Conservation (phyloP, 83 land plant genomes). For the Isoetes engelmannii region DNA sequence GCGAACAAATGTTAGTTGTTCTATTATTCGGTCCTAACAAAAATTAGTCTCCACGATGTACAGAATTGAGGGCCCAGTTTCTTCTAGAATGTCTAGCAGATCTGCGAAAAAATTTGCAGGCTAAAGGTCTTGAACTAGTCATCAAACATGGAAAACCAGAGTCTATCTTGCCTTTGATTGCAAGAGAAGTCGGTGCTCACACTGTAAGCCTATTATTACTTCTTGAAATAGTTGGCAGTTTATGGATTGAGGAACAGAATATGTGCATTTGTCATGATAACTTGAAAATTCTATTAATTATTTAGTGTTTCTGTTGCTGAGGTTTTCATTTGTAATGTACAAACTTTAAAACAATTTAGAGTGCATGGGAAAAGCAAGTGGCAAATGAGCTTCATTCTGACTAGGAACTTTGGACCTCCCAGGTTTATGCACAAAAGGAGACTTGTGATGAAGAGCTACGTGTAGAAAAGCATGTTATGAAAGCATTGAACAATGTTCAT, state of each 20-base stretch:
- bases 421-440: constrained; percentile 95
- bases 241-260: neutral
- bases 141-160: constrained; percentile 82
- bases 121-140: constrained; percentile 59
- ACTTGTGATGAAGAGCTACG: constrained; percentile 85
- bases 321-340: too few species aligned
- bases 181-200: constrained; percentile 60
- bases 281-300: neutral
- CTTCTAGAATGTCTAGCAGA: constrained; percentile 72
- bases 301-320: too few species aligned
- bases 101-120: constrained; percentile 53
- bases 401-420: neutral
- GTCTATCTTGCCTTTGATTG: constrained; percentile 58
- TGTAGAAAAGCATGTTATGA: constrained; percentile 57
- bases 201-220: constrained; percentile 41
- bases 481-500: constrained; percentile 31
- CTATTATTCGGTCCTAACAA: neutral
- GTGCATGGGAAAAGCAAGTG: too few species aligned
- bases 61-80: constrained; percentile 86
- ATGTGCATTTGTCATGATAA: neutral
- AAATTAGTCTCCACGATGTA: neutral
- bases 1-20: neutral
- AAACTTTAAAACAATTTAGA: too few species aligned
- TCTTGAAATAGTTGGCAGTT: neutral
- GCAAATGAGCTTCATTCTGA: too few species aligned